Percentiles rank a stretch among this genome's conserved stretches.
These are phyloP conservation scores for Aurantiochytrium sp. DNA, from an alignment of 108 stramenopile genomes.

Conservation along the genomic window DNA sequence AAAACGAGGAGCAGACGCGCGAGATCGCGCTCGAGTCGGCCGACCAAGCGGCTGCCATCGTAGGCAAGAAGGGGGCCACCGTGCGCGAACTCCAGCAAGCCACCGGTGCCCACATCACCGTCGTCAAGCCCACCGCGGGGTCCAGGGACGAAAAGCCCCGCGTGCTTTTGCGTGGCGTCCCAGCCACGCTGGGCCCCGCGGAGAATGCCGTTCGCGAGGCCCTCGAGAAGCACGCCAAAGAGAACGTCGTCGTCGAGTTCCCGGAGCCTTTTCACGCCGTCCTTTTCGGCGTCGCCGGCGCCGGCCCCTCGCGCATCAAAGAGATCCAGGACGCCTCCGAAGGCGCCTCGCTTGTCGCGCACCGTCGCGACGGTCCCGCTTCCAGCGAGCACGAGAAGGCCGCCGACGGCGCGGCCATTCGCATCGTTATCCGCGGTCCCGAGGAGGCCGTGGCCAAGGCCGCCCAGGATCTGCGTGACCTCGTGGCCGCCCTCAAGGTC, in stretches of 20 bases:
- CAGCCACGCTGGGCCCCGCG: background rate
- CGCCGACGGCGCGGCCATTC: background rate
- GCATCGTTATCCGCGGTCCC: background rate
- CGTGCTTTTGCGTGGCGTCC: background rate
- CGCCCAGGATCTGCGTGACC: background rate
- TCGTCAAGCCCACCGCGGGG: no score
- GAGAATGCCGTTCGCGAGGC: background rate
- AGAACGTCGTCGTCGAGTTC: background rate
- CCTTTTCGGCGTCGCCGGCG: background rate
- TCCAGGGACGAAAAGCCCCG: no score
- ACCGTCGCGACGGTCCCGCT: constrained; percentile 21
- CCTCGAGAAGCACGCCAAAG: background rate
- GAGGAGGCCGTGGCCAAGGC: background rate
- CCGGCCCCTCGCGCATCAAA: background rate
- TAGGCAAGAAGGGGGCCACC: background rate
- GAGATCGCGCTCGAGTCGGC: background rate
- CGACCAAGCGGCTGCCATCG: background rate
- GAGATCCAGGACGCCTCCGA: background rate
- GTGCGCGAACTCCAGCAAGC: background rate
- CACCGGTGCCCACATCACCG: background rate
- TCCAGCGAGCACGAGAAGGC: background rate
- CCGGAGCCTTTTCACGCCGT: background rate
- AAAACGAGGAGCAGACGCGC: background rate
- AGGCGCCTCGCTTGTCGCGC: background rate
- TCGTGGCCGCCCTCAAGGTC: background rate